These are phyloP conservation scores for Tetrapisispora nanseiensis DNA, from an alignment of 805 yeast genomes.

Conservation along the genomic window DNA sequence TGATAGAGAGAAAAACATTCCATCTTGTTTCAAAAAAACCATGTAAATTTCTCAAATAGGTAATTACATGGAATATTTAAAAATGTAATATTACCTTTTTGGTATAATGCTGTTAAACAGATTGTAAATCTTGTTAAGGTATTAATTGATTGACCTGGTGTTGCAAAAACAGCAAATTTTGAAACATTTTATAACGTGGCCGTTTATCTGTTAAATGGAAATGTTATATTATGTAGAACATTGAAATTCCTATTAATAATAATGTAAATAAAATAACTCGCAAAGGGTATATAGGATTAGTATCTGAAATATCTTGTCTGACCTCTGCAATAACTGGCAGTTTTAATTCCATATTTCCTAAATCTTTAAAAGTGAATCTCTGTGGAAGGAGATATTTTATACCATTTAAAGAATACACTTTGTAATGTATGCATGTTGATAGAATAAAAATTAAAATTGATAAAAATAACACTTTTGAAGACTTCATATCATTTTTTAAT, in stretches of 20 bases:
- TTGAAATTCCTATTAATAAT: background rate
- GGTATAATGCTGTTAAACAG: background rate
- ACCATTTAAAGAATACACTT: background rate
- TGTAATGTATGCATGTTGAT: background rate
- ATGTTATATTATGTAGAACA: background rate
- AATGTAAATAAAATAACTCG: constrained; percentile 9
- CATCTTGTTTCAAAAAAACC: background rate
- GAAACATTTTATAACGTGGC: background rate
- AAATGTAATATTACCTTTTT: too few relatives aligned
- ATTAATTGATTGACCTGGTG: too few relatives aligned
- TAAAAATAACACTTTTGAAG: background rate
- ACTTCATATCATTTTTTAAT: background rate
- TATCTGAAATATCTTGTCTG: constrained; percentile 15
- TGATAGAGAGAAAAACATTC: background rate
- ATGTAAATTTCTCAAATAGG: background rate
- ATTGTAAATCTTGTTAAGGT: too few relatives aligned
- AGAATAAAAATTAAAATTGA: background rate
- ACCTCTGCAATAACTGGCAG: constrained; percentile 1
- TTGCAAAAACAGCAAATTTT: background rate
- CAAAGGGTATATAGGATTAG: constrained; percentile 16
- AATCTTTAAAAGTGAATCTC: background rate
- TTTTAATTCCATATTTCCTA: background rate
- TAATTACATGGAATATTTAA: background rate
- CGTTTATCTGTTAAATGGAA: background rate
- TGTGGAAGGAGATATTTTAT: background rate